Conservation (phyloP, 164 flowering plant genomes). For the Stephania cephalantha region DNA sequence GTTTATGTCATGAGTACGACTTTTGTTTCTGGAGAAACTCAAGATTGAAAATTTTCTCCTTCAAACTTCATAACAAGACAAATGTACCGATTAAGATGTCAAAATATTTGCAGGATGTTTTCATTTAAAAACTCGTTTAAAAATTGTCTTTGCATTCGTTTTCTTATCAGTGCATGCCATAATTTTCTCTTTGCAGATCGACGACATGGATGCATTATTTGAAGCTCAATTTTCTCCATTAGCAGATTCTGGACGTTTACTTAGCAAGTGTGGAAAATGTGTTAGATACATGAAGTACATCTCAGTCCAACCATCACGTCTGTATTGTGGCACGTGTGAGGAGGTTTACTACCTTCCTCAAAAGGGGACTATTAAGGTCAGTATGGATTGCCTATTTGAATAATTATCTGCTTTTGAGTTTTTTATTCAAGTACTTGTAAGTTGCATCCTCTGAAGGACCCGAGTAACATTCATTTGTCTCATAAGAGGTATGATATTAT, state of each 20-base stretch:
- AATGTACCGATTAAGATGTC: background rate
- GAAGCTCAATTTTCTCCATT: constrained; percentile 96
- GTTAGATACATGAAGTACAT: constrained; percentile 88
- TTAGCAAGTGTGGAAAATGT: constrained; percentile 97
- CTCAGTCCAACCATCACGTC: constrained; percentile 62
- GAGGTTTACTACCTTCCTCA: constrained; percentile 94
- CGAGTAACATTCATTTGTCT: too few relatives aligned
- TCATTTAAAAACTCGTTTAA: background rate
- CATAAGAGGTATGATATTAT: too few relatives aligned
- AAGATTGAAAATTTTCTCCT: too few relatives aligned
- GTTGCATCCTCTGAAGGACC: too few relatives aligned
- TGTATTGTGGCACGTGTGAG: constrained; percentile 84
- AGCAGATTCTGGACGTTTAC: constrained; percentile 78
- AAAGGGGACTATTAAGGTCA: constrained; percentile 82
- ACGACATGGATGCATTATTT: constrained; percentile 85
- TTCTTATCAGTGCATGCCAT: background rate
- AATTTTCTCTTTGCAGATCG: constrained; percentile 52
- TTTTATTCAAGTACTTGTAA: background rate
- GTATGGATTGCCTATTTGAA: background rate
- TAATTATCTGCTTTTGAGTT: background rate
- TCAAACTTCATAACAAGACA: too few relatives aligned
- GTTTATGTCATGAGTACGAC: too few relatives aligned
- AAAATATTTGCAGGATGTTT: background rate
- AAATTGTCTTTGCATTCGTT: background rate
- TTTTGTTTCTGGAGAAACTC: too few relatives aligned